Base-by-base conservation (phyloP, 805 yeast genomes). In the Phaffomyces thermotolerans region DNA sequence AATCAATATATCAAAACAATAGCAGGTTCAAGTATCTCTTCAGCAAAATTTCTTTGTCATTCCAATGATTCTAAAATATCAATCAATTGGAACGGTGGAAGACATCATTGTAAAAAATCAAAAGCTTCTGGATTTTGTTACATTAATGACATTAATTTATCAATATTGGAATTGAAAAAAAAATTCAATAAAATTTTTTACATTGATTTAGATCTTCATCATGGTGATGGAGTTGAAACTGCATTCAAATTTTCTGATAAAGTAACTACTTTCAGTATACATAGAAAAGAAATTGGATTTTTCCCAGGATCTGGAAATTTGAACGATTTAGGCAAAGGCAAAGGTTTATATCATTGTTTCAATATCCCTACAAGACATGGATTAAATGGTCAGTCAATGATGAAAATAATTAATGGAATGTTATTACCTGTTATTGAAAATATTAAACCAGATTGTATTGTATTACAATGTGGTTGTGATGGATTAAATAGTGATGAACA, bases 51-150 rank as follows among this genome's bases (percentile, higher is more conserved):
- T 13, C 29, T 63, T 52, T 50, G 72, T 4, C 40, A 56, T 2
- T 40, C 15, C 24, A 15, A 25, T 4, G 4, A 36, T 14, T 39
- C 33, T 40, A 27, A 37, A 36, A 25, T 76, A 1, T 79, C 74
- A 2, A 67, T 84, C 37, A 82, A 82, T 54, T 84, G 89, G 89
- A 75, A 77, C 53, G 95, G 95, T 7, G 95, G 93, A 1, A 61
- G 90, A 39, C 93, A 84, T 55, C 93, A 84, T 59, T 79, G 80
- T 5, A 66, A 62, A 37, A 72, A 71, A 50, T 52, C 69, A 0
- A 63, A 54, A 30, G 84, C 86, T 1, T 69, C 82, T 10, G 91
- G 91, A 3, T 84, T 79, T 54, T 84, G 93, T 54, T 84, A 84
- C 53, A 64, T 81, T 3, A 84, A 84, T 51, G 95, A 84, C 53